phyloP scores from a whole-genome alignment of 2,329 filamentous ascomycete species.

The Aotearoamyces nothofagi region DNA sequence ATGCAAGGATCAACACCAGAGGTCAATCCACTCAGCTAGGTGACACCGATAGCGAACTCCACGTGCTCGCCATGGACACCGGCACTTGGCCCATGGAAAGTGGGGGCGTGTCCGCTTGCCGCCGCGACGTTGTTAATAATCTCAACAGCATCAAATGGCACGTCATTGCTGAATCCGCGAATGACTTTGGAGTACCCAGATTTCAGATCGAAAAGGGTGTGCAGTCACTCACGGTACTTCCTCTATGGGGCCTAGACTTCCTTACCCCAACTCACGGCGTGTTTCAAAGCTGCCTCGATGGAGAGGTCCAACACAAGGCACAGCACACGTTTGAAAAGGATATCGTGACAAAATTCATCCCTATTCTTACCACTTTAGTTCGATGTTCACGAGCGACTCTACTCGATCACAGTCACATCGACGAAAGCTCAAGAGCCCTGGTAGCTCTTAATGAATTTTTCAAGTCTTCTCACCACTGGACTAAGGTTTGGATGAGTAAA shows the following conservation, averaged over 20 bases:
- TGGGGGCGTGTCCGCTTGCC: slow-evolving; percentile 33
- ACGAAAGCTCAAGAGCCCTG: slow-evolving; percentile 18
- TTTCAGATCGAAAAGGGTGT: slow-evolving; percentile 33
- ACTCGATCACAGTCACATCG: slow-evolving; percentile 29
- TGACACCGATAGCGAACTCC: slow-evolving; percentile 17
- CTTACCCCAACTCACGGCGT: slow-evolving; percentile 32
- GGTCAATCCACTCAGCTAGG: slow-evolving; percentile 11
- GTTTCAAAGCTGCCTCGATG: slow-evolving; percentile 30
- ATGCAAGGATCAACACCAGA: slow-evolving; percentile 19
- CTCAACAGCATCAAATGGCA: slow-evolving; percentile 31
- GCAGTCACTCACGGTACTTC: slow-evolving; percentile 31
- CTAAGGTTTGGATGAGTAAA: slow-evolving; percentile 28
- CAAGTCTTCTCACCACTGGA: slow-evolving; percentile 27
- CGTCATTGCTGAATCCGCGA: slow-evolving; percentile 34
- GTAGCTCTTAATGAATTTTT: slow-evolving; percentile 18
- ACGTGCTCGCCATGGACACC: slow-evolving; percentile 23
- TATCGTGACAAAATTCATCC: slow-evolving; percentile 36
- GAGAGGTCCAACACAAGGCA: slow-evolving; percentile 31
- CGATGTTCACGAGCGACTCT: slow-evolving; percentile 30
- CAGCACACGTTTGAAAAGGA: slow-evolving; percentile 25
- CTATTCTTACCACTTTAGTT: slow-evolving; percentile 32
- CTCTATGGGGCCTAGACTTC: slow-evolving; percentile 33
- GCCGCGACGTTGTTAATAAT: slow-evolving; percentile 33
- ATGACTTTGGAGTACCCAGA: slow-evolving; percentile 32
- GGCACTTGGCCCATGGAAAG: slow-evolving; percentile 18